These are phyloP conservation scores for Pulveroboletus sp. DNA, from an alignment of 768 basidiomycete species.

Conservation along the genomic window DNA sequence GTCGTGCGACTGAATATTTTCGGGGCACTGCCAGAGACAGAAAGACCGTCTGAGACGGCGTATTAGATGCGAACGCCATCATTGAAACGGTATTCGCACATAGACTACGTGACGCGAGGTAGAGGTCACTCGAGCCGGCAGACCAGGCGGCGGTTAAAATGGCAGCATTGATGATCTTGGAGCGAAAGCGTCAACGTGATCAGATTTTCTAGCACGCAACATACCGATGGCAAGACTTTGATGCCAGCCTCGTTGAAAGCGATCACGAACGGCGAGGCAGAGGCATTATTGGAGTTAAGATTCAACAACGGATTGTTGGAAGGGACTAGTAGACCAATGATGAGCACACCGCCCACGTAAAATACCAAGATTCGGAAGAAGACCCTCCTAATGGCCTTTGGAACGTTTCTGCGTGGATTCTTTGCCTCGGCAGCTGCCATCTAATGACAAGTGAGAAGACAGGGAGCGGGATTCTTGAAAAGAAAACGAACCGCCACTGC, in stretches of 20 bases:
- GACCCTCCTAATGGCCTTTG: slow-evolving; percentile 40
- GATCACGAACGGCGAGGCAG: slow-evolving; percentile 55
- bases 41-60: slow-evolving; percentile 45
- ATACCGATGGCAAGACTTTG: slow-evolving; percentile 48
- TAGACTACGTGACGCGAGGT: slow-evolving; percentile 36
- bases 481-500: slow-evolving; percentile 36
- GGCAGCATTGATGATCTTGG: slow-evolving; percentile 37
- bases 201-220: neutral
- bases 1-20: slow-evolving; percentile 43
- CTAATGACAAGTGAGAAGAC: slow-evolving; percentile 15
- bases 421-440: slow-evolving; percentile 47
- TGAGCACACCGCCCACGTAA: slow-evolving; percentile 38
- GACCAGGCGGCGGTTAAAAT: slow-evolving; percentile 46
- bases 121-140: slow-evolving; percentile 39
- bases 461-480: neutral
- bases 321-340: slow-evolving; percentile 49
- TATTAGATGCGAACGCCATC: neutral
- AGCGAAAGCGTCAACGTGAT: neutral
- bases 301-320: slow-evolving; percentile 42
- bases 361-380: slow-evolving; percentile 42
- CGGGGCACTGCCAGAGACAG: slow-evolving; percentile 51
- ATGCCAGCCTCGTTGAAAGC: slow-evolving; percentile 55
- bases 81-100: slow-evolving; percentile 21
- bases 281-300: slow-evolving; percentile 37
- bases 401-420: slow-evolving; percentile 45